Base-by-base conservation (phyloP, 2,329 filamentous ascomycete genomes). In the Trichoderma afroharzianum region DNA sequence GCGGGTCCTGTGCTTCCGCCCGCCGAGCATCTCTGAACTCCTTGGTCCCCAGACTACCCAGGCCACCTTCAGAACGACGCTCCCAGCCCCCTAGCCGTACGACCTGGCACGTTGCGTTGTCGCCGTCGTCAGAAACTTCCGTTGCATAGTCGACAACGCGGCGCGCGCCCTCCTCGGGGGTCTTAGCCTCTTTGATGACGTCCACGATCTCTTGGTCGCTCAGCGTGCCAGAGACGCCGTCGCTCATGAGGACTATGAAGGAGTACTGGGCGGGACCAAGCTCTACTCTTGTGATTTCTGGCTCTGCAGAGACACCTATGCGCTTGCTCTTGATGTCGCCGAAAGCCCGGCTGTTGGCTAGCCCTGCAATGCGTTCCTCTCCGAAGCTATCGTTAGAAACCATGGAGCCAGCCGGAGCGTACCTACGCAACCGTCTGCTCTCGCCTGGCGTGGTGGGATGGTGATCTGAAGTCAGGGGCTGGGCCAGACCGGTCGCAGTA, bases 151-250 rank as follows among this genome's bases (percentile, higher is more conserved):
- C 89, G 32, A 97, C 93, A 8, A 99, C 88, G 73, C 91, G 90
- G 72, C 87, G 87, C 1, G 94, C 90, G 3, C 91, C 96, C 79
- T 97, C 90, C 76, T 97, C 95, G 0, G 96, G 96, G 0, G 95
- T 98, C 78, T 87, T 91, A 6, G 94, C 93, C 82, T 99, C 96
- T 81, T 98, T 98, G 77, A 98, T 87, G 36, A 98, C 90, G 79
- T 99, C 96, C 33, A 98, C 95, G 73, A 98, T 94, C 82, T 99
- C 96, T 82, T 98, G 95, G 78, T 99, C 96, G 70, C 88, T 90
- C 26, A 98, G 84, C 18, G 92, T 93, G 7, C 93, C 95, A 24
- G 91, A 95, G 11, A 99, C 90, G 30, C 96, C 96, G 80, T 99
- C 96, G 2, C 90, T 93, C 80, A 97, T 89, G 61, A 99, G 87